phyloP scores from a whole-genome alignment of 768 basidiomycete species.

The Psilocybe tampanensis region DNA sequence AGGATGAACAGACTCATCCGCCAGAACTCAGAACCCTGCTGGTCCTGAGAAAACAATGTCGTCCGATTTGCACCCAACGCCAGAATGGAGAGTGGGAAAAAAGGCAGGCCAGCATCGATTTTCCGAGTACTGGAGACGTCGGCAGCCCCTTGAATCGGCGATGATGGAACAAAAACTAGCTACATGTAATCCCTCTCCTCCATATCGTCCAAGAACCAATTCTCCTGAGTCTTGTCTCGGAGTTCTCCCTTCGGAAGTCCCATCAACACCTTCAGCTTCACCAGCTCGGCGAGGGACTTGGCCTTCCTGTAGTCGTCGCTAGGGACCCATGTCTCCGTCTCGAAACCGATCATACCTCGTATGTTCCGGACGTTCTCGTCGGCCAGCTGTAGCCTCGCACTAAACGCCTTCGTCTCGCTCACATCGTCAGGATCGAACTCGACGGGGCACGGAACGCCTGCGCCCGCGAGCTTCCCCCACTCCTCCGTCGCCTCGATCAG shows the following conservation, averaged over 20 bases:
- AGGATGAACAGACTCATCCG: too few species aligned
- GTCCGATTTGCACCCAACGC: too few species aligned
- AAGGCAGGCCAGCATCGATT: too few species aligned
- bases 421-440: constrained; percentile 48
- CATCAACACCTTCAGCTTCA: constrained; percentile 13
- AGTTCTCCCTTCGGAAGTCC: constrained; percentile 31
- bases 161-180: too few species aligned
- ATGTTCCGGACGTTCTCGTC: constrained; percentile 5
- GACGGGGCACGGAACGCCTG: constrained; percentile 44
- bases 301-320: constrained; percentile 10
- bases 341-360: constrained; percentile 10
- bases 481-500: constrained; percentile 46
- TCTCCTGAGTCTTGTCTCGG: constrained; percentile 31
- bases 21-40: too few species aligned
- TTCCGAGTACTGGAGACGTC: too few species aligned
- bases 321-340: constrained; percentile 14
- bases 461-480: constrained; percentile 44
- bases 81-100: too few species aligned
- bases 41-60: too few species aligned
- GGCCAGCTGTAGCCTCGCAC: constrained; percentile 5
- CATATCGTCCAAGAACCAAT: neutral
- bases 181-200: constrained; percentile 12
- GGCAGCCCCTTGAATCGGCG: too few species aligned
- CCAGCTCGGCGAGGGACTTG: constrained; percentile 9
- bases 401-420: constrained; percentile 35